Percentiles rank a stretch among this genome's conserved stretches.
phyloP scores from a whole-genome alignment of 345 rosid genomes.

The Lepidium didymum region DNA sequence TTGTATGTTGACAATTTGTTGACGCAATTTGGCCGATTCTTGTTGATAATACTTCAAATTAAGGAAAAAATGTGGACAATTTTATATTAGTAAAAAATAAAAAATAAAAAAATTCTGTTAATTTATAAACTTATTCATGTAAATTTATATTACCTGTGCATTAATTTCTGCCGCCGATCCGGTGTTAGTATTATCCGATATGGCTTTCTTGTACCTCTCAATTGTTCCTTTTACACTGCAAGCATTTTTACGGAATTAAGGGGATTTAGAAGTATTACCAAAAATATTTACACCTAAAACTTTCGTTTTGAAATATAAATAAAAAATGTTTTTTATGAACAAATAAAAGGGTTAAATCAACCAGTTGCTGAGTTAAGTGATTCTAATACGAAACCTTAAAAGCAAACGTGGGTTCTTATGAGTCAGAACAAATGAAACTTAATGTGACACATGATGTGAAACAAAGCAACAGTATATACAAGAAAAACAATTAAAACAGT shows the following conservation, averaged over 20 bases:
- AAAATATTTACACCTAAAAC: not conserved
- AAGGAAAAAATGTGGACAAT: not conserved
- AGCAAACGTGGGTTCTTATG: constrained; percentile 29
- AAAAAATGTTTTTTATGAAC: not conserved
- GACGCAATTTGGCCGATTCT: constrained; percentile 73
- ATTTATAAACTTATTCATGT: not conserved
- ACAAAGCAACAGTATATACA: not conserved
- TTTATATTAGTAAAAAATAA: not conserved
- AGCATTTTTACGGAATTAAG: not conserved
- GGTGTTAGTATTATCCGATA: constrained; percentile 51
- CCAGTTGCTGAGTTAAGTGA: constrained; percentile 40
- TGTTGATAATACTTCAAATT: constrained; percentile 67
- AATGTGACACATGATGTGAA: constrained; percentile 28
- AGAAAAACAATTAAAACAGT: not conserved
- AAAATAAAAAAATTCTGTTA: not conserved
- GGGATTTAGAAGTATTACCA: not conserved
- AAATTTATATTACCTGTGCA: constrained; percentile 61
- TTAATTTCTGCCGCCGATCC: constrained; percentile 75
- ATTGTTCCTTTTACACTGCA: constrained; percentile 86
- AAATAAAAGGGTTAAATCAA: constrained; percentile 41
- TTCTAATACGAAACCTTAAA: constrained; percentile 52
- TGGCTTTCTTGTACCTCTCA: constrained; percentile 87
- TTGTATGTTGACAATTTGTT: constrained; percentile 59
- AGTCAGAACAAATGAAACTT: constrained; percentile 26
- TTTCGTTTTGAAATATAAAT: not conserved